phyloP scores from a whole-genome alignment of 768 basidiomycete genomes.

The Mycena albidolilacea region DNA sequence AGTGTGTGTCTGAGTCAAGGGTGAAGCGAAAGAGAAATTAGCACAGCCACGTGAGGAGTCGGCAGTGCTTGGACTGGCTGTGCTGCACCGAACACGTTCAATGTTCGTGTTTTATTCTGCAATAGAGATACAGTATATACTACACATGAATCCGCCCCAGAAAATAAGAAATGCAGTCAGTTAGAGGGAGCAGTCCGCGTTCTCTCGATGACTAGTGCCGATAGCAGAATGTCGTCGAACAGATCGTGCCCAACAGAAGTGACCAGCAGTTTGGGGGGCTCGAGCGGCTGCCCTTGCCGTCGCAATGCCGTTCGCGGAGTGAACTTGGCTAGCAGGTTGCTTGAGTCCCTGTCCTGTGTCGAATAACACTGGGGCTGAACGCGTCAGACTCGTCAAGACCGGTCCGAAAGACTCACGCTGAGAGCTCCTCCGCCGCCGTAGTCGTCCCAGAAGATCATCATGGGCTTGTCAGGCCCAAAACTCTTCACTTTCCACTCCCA shows the following conservation, averaged over 20 bases:
- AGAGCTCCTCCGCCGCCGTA: constrained; percentile 47
- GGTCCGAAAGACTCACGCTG: constrained; percentile 41
- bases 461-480: constrained; percentile 43
- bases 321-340: constrained; percentile 56
- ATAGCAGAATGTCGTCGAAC: constrained; percentile 61
- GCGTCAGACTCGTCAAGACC: not conserved
- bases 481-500: constrained; percentile 54
- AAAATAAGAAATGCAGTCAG: constrained; percentile 14
- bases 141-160: constrained; percentile 16
- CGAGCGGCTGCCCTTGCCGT: constrained; percentile 51
- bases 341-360: constrained; percentile 52
- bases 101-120: no score
- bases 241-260: constrained; percentile 56
- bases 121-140: constrained; percentile 21
- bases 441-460: constrained; percentile 54
- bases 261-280: constrained; percentile 55
- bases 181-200: constrained; percentile 53
- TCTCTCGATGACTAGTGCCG: constrained; percentile 58
- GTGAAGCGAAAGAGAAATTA: not conserved
- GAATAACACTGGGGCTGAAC: constrained; percentile 54
- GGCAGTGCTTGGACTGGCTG: not conserved
- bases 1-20: constrained; percentile 50
- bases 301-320: constrained; percentile 52
- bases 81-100: not conserved
- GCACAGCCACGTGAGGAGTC: not conserved